Evolutionary conservation across 2,329 filamentous ascomycete species (phyloP).

Genomic region (Trichoderma harzianum): DNA sequence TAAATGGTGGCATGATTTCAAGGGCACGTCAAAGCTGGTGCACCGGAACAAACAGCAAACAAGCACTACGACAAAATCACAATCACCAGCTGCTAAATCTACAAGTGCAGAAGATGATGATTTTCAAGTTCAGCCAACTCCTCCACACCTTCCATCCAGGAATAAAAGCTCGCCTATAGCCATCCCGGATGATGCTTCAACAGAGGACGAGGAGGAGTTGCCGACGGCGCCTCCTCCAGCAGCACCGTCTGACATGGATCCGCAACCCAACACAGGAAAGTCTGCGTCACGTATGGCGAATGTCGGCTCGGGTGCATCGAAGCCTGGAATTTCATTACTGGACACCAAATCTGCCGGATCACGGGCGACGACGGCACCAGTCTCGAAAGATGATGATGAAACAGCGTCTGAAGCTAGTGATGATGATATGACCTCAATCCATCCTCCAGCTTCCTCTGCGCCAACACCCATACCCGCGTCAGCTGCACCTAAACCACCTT

Average conservation of each 20-base stretch:
- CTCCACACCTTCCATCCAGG: slow-evolving; percentile 35
- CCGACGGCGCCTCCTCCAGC: slow-evolving; percentile 22
- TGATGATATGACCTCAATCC: slow-evolving; percentile 28
- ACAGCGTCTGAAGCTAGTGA: slow-evolving; percentile 44
- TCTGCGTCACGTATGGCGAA: slow-evolving; percentile 32
- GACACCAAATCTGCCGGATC: slow-evolving; percentile 16
- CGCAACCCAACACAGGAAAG: slow-evolving; percentile 22
- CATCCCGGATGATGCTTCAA: slow-evolving; percentile 30
- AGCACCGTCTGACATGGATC: slow-evolving; percentile 19
- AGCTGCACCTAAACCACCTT: slow-evolving; percentile 22
- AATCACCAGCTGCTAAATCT: slow-evolving; percentile 22
- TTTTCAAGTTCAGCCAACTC: slow-evolving; percentile 51
- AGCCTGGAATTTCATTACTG: slow-evolving; percentile 22
- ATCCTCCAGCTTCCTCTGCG: slow-evolving; percentile 21
- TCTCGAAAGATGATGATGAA: slow-evolving; percentile 32
- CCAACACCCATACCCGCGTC: slow-evolving; percentile 14
- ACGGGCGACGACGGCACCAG: slow-evolving; percentile 7
- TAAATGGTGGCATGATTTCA: slow-evolving; percentile 49
- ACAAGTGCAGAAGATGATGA: slow-evolving; percentile 45
- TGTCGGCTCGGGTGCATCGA: slow-evolving; percentile 34
- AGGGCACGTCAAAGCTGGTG: slow-evolving; percentile 28
- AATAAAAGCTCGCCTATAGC: slow-evolving; percentile 23
- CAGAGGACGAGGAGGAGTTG: slow-evolving; percentile 32
- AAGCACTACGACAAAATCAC: slow-evolving; percentile 9
- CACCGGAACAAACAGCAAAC: slow-evolving; percentile 22